A percentile compares a stretch with the other conserved stretches of the same genome.
Evolutionary conservation across 768 basidiomycete species (phyloP).

Genomic region (Pisolithus marmoratus): DNA sequence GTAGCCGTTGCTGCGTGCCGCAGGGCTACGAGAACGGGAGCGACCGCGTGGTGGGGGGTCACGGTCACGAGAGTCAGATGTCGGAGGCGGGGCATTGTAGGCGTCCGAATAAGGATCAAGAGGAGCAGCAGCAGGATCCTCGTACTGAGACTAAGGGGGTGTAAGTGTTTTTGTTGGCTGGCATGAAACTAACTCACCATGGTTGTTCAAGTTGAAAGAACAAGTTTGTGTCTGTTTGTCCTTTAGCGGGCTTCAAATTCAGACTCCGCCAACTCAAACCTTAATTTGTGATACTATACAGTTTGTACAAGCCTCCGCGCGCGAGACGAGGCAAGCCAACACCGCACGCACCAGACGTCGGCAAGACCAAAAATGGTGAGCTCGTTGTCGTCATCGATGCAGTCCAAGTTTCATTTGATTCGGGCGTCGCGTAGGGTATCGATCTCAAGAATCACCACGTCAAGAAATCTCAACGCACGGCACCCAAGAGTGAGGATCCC

Average conservation of each 20-base stretch:
- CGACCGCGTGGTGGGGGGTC: slow-evolving; percentile 59
- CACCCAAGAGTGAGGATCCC: slow-evolving; percentile 98
- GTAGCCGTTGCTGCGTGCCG: slow-evolving; percentile 42
- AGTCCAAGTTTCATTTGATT: slow-evolving; percentile 17
- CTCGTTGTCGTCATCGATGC: slow-evolving; percentile 39
- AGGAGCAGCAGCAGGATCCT: slow-evolving; percentile 49
- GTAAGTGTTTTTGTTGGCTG: slow-evolving; percentile 8
- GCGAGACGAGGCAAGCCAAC: slow-evolving; percentile 24
- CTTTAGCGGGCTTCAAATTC: slow-evolving; percentile 24
- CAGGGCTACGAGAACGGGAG: slow-evolving; percentile 70
- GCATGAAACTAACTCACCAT: slow-evolving; percentile 51
- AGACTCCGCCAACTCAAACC: slow-evolving; percentile 29
- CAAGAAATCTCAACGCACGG: slow-evolving; percentile 92
- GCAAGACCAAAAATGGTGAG: slow-evolving; percentile 82
- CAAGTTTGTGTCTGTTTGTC: slow-evolving; percentile 41
- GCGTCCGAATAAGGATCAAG: slow-evolving; percentile 82
- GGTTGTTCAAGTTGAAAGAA: slow-evolving; percentile 50
- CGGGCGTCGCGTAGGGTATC: slow-evolving; percentile 63
- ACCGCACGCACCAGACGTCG: slow-evolving; percentile 46
- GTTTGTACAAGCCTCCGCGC: slow-evolving; percentile 55
- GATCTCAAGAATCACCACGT: slow-evolving; percentile 96
- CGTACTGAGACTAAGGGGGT: slow-evolving; percentile 47
- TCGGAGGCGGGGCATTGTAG: slow-evolving; percentile 58
- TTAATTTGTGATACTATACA: slow-evolving; percentile 47
- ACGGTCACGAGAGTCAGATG: slow-evolving; percentile 43